Conservation (phyloP, 192 early-diverging fungal species). For the Podila horticola region DNA sequence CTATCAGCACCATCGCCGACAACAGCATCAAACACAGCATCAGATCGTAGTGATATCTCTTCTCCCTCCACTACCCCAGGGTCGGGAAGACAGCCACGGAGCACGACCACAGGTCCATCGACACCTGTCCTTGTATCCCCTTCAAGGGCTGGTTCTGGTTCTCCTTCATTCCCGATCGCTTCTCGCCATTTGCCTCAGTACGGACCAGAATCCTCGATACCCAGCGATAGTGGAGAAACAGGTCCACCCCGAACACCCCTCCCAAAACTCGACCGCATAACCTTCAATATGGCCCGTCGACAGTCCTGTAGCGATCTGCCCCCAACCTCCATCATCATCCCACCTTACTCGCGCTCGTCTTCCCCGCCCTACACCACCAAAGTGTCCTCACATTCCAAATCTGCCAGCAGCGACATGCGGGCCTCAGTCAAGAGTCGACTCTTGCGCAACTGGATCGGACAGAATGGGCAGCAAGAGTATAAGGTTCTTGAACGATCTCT, state of each 20-base stretch:
- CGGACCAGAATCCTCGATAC: background rate
- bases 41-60: background rate
- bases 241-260: background rate
- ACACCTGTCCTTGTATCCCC: background rate
- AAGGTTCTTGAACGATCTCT: slow-evolving; percentile 46
- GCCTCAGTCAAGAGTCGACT: slow-evolving; percentile 47
- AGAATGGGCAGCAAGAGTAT: slow-evolving; percentile 46
- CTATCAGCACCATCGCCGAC: slow-evolving; percentile 18
- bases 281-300: slow-evolving; percentile 33
- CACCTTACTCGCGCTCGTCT: slow-evolving; percentile 39
- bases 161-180: slow-evolving; percentile 21
- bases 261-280: slow-evolving; percentile 6
- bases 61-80: background rate
- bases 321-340: slow-evolving; percentile 44
- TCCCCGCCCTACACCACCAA: slow-evolving; percentile 40
- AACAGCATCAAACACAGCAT: background rate
- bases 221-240: background rate
- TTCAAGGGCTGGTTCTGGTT: slow-evolving; percentile 6
- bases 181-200: slow-evolving; percentile 7
- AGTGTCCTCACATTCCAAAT: slow-evolving; percentile 35
- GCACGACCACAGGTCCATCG: background rate
- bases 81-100: background rate
- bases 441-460: slow-evolving; percentile 49
- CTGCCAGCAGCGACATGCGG: slow-evolving; percentile 46
- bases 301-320: slow-evolving; percentile 50